Conservation (phyloP, 768 basidiomycete genomes). For the Leccinum barrowsii region DNA sequence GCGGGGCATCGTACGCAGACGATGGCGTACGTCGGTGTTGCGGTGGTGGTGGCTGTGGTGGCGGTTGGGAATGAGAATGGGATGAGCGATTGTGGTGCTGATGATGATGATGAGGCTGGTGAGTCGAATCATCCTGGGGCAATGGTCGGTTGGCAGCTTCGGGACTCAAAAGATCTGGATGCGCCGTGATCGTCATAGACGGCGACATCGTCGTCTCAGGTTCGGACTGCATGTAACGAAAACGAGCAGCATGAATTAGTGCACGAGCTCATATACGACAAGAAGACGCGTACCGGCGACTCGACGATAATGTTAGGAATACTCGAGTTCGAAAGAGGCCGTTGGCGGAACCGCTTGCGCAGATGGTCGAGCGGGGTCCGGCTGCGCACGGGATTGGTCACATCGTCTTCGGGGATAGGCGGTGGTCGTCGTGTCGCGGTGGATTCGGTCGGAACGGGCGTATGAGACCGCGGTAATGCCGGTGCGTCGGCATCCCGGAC, state of each 20-base stretch:
- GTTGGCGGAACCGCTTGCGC: slow-evolving; percentile 27
- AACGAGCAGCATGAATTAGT: background rate
- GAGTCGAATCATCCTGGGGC: slow-evolving; percentile 16
- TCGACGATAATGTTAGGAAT: slow-evolving; percentile 44
- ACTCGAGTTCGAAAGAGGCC: slow-evolving; percentile 31
- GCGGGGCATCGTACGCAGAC: background rate
- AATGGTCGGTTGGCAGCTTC: slow-evolving; percentile 34
- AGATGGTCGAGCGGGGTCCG: slow-evolving; percentile 24
- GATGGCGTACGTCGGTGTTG: background rate
- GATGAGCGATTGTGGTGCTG: background rate
- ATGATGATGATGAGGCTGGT: background rate
- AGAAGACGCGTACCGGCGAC: slow-evolving; percentile 39
- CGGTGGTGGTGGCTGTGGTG: background rate
- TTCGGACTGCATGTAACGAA: slow-evolving; percentile 33
- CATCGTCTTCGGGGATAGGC: background rate
- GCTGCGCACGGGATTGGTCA: slow-evolving; percentile 10
- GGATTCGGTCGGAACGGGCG: slow-evolving; percentile 12
- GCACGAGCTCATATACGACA: background rate
- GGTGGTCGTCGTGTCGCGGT: background rate
- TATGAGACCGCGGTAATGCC: slow-evolving; percentile 9
- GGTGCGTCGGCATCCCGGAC: slow-evolving; percentile 17
- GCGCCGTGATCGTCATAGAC: slow-evolving; percentile 26
- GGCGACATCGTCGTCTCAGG: slow-evolving; percentile 36
- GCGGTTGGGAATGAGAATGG: background rate
- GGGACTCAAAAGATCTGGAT: slow-evolving; percentile 44